Evolutionary conservation across 495 filamentous ascomycete genomes (phyloP).

Genomic region (Penicillium manginii): DNA sequence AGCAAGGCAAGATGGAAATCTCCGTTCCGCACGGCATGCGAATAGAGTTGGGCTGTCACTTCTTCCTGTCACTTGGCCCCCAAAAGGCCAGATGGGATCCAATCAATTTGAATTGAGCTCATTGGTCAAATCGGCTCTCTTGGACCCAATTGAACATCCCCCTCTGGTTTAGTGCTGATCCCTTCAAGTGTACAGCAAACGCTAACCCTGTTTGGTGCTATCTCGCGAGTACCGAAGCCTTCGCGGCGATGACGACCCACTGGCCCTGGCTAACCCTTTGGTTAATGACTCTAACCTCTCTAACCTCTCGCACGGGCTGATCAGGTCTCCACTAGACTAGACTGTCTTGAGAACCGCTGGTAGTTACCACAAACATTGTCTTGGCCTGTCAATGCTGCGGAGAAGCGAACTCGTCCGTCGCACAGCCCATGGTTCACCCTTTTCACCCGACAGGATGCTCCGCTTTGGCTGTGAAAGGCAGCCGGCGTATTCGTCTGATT

Average conservation of each 20-base stretch:
- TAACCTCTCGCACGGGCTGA: conserved; percentile 2
- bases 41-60: conserved; percentile 7
- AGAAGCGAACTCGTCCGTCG: conserved; percentile 16
- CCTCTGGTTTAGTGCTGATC: conserved; percentile 3
- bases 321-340: neutral
- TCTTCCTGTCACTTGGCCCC: conserved; percentile 3
- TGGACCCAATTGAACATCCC: neutral
- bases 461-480: conserved; percentile 7
- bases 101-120: neutral
- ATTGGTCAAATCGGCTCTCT: neutral
- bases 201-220: conserved; percentile 24
- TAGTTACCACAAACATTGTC: conserved; percentile 5
- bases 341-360: neutral
- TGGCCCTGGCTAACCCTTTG: neutral
- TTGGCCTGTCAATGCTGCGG: conserved; percentile 7
- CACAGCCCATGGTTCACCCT: conserved; percentile 13
- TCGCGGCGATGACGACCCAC: conserved; percentile 16
- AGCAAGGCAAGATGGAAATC: neutral
- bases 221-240: conserved; percentile 31
- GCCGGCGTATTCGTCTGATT: conserved; percentile 11
- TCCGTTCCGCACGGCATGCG: conserved; percentile 3
- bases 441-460: conserved; percentile 13
- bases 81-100: neutral
- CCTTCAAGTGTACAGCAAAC: conserved; percentile 2
- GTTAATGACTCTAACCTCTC: no score